phyloP scores from a whole-genome alignment of 345 rosid genomes.

The Tarenaya hassleriana region DNA sequence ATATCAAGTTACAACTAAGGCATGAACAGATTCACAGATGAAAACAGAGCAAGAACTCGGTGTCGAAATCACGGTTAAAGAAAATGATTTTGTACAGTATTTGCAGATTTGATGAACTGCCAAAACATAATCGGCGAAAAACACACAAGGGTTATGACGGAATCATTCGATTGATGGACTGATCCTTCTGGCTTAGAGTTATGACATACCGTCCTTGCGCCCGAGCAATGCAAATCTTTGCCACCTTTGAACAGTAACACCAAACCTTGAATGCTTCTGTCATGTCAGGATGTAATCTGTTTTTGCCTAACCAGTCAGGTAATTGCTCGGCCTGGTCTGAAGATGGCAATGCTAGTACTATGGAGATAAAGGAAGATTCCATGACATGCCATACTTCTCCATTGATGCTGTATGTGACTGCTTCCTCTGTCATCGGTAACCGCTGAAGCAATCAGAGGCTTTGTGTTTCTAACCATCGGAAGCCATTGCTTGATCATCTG shows the following conservation, averaged over 20 bases:
- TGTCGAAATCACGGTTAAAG: too few relatives aligned
- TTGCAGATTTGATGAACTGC: too few relatives aligned
- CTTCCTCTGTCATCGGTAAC: constrained; percentile 27
- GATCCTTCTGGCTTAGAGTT: not conserved
- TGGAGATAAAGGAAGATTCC: constrained; percentile 66
- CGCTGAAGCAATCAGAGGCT: constrained; percentile 50
- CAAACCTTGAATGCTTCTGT: constrained; percentile 87
- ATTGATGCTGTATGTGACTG: constrained; percentile 38
- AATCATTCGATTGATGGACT: too few relatives aligned
- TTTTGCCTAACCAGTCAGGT: constrained; percentile 66
- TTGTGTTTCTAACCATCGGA: constrained; percentile 65
- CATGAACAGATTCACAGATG: too few relatives aligned
- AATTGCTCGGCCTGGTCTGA: constrained; percentile 75
- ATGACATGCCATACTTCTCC: constrained; percentile 76
- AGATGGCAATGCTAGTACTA: constrained; percentile 71
- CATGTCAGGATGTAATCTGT: constrained; percentile 71
- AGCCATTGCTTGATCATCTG: constrained; percentile 75
- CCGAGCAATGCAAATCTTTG: constrained; percentile 43
- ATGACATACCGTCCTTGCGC: constrained; percentile 26
- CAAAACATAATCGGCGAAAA: too few relatives aligned
- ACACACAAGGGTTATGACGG: too few relatives aligned
- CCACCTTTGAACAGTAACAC: constrained; percentile 84
- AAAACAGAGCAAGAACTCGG: too few relatives aligned
- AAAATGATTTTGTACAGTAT: too few relatives aligned
- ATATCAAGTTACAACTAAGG: too few relatives aligned